Percentiles rank a stretch among this genome's conserved stretches.
phyloP scores from a whole-genome alignment of 1,139 yeast species.

The Suhomyces panamericanus region DNA sequence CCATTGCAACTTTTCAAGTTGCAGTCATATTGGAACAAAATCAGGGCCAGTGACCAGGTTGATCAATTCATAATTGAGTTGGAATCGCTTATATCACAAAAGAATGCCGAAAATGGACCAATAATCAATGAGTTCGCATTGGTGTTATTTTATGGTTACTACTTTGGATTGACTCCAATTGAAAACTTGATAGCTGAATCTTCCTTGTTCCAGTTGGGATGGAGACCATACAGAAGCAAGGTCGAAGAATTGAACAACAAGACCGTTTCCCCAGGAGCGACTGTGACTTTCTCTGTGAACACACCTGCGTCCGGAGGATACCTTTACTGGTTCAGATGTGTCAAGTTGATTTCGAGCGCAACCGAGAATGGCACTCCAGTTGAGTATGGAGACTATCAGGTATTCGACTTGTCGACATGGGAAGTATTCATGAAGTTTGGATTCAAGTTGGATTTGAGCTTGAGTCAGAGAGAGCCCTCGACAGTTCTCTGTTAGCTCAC shows the following conservation, averaged over 20 bases:
- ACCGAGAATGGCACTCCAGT: slow-evolving; percentile 18
- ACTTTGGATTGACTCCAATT: slow-evolving; percentile 53
- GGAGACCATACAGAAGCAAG: slow-evolving; percentile 40
- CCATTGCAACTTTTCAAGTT: slow-evolving; percentile 41
- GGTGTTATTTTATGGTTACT: slow-evolving; percentile 60
- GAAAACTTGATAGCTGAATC: slow-evolving; percentile 45
- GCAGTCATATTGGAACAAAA: slow-evolving; percentile 50
- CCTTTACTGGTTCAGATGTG: slow-evolving; percentile 42
- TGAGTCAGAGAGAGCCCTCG: slow-evolving; percentile 35
- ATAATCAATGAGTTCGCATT: slow-evolving; percentile 40
- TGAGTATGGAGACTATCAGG: slow-evolving; percentile 45
- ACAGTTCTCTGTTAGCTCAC: slow-evolving; percentile 20
- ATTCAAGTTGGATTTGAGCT: slow-evolving; percentile 35
- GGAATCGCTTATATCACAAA: slow-evolving; percentile 24
- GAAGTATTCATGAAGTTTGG: slow-evolving; percentile 43
- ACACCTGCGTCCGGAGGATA: slow-evolving; percentile 14
- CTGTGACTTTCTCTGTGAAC: slow-evolving; percentile 2
- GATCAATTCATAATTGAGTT: slow-evolving; percentile 37
- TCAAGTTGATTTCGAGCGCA: slow-evolving; percentile 22
- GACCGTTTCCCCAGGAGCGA: slow-evolving; percentile 6
- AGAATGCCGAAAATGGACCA: slow-evolving; percentile 23
- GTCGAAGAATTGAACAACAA: slow-evolving; percentile 8
- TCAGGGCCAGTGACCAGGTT: slow-evolving; percentile 44
- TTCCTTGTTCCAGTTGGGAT: slow-evolving; percentile 41
- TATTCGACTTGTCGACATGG: slow-evolving; percentile 47